phyloP scores from a whole-genome alignment of 345 rosid species.

The Balakata baccata region DNA sequence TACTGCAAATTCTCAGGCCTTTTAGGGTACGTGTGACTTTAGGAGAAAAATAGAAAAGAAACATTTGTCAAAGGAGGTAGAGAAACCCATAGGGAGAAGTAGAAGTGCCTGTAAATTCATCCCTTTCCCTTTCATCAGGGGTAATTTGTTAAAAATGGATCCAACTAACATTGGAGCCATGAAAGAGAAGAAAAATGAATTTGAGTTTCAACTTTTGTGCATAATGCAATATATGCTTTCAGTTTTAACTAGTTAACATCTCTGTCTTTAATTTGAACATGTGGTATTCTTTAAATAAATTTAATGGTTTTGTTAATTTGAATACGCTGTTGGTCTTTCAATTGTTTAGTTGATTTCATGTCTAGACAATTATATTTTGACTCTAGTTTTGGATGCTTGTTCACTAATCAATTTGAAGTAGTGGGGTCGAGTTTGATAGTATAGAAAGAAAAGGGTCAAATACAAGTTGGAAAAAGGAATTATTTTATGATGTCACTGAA shows the following conservation, averaged over 20 bases:
- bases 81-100: conserved; percentile 6
- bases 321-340: not conserved
- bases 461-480: not conserved
- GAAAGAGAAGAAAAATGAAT: conserved; percentile 17
- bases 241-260: not conserved
- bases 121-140: not conserved
- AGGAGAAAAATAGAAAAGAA: conserved; percentile 22
- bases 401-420: not conserved
- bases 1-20: not conserved
- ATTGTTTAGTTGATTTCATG: conserved; percentile 2
- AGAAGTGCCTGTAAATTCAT: conserved; percentile 24
- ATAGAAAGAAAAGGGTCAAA: not conserved
- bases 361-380: conserved; percentile 10
- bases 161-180: conserved; percentile 37
- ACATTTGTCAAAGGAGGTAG: not conserved
- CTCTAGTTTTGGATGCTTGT: conserved; percentile 21
- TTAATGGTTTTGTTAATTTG: not conserved
- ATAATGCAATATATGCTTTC: not conserved
- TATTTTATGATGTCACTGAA: not conserved
- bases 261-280: not conserved
- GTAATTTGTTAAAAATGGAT: conserved; percentile 21
- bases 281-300: too few species aligned
- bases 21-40: conserved; percentile 11
- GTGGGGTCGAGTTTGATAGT: not conserved
- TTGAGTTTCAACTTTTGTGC: conserved; percentile 13